Percentiles rank a stretch among this genome's conserved stretches.
Conservation (phyloP, 2,329 filamentous ascomycete species). For the Arthrobotrys pseudoclavata region DNA sequence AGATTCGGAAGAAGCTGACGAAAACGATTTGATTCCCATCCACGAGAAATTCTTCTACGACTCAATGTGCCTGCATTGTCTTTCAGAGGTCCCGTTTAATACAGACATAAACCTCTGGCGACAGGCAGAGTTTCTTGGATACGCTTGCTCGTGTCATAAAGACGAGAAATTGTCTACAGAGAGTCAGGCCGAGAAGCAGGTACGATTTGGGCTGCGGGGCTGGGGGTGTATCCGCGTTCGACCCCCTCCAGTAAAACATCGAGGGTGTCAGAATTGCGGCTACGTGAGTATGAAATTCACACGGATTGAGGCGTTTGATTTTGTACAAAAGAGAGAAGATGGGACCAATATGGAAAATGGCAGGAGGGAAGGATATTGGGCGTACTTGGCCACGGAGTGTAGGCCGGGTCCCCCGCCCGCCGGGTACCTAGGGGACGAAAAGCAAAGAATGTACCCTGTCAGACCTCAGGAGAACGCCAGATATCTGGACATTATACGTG, state of each 20-base stretch:
- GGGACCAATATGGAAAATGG: background rate
- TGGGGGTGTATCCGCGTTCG: background rate
- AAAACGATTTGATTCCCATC: conserved; percentile 20
- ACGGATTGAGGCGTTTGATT: conserved; percentile 41
- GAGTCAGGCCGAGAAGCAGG: background rate
- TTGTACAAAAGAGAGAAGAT: conserved; percentile 2
- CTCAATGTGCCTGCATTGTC: conserved; percentile 38
- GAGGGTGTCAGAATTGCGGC: conserved; percentile 23
- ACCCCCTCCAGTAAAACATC: background rate
- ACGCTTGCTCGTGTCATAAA: conserved; percentile 1
- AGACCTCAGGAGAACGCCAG: conserved; percentile 7
- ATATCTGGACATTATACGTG: conserved; percentile 27
- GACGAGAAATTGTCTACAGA: background rate
- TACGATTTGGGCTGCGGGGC: background rate
- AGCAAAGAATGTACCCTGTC: conserved; percentile 12
- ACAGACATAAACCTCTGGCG: background rate
- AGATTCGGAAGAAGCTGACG: background rate
- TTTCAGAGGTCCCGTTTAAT: conserved; percentile 14
- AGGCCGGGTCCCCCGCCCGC: background rate
- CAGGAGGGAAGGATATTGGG: conserved; percentile 30
- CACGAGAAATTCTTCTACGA: conserved; percentile 46
- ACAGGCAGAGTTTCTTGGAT: conserved; percentile 24
- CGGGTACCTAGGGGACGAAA: conserved; percentile 2
- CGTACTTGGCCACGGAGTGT: conserved; percentile 36
- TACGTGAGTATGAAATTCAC: conserved; percentile 34